These are phyloP conservation scores for Nakataea oryzae DNA, from an alignment of 2,329 filamentous ascomycete species.

Conservation along the genomic window DNA sequence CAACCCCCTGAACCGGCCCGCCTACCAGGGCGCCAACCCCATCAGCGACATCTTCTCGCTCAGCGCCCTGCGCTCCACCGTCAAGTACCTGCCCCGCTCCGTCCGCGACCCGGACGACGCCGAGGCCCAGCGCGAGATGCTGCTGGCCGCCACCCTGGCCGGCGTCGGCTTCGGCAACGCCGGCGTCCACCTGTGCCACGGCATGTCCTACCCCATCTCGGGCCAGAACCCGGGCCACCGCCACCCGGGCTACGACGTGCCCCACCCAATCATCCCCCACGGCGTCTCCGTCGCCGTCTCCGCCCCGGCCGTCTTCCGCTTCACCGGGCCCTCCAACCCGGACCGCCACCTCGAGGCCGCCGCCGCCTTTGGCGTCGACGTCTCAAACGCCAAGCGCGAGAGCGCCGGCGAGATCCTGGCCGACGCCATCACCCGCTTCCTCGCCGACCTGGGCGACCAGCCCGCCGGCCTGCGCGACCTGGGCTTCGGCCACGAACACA, in stretches of 20 bases:
- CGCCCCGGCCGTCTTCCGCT: conserved; percentile 85
- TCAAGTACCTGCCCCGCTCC: conserved; percentile 86
- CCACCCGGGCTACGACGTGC: conserved; percentile 76
- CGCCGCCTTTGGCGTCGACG: conserved; percentile 83
- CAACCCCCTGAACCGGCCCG: conserved; percentile 84
- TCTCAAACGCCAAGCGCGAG: conserved; percentile 77
- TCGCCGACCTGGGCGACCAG: conserved; percentile 79
- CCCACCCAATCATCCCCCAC: conserved; percentile 78
- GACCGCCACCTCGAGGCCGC: conserved; percentile 84
- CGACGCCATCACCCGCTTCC: conserved; percentile 73
- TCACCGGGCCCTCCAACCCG: conserved; percentile 85
- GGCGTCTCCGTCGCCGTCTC: conserved; percentile 92
- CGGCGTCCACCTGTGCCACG: conserved; percentile 71
- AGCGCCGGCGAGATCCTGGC: conserved; percentile 80
- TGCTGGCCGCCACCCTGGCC: conserved; percentile 85
- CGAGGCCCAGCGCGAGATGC: conserved; percentile 92
- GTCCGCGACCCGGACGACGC: conserved; percentile 81
- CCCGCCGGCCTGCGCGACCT: conserved; percentile 75
- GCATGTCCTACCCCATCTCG: conserved; percentile 97
- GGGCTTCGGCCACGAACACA: conserved; percentile 65
- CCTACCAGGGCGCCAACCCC: conserved; percentile 94
- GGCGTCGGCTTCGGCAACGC: conserved; percentile 97
- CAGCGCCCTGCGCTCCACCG: conserved; percentile 68
- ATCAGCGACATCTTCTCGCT: conserved; percentile 97
- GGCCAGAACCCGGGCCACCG: conserved; percentile 88